Evolutionary conservation across 1,139 yeast species (phyloP).

Genomic region (Kurtzmaniella quercitrusa): DNA sequence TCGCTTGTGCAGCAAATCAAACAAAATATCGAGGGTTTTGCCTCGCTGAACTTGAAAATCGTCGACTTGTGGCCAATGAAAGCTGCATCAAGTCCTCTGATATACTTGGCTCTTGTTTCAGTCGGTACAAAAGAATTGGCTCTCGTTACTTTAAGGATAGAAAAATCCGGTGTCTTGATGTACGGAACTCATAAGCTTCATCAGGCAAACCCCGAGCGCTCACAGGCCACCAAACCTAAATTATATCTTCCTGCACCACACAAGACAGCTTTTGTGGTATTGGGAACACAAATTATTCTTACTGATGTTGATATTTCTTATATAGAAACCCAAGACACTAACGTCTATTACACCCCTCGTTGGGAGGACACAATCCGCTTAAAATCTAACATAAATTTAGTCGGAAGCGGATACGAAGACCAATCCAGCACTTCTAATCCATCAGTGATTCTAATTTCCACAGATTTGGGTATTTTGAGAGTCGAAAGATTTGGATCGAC

Average conservation of each 20-base stretch:
- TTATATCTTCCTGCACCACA: slow-evolving; percentile 60
- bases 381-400: slow-evolving; percentile 47
- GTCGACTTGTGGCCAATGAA: slow-evolving; percentile 51
- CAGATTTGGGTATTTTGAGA: slow-evolving; percentile 59
- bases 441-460: slow-evolving; percentile 48
- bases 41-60: slow-evolving; percentile 35
- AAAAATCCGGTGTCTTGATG: slow-evolving; percentile 49
- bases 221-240: slow-evolving; percentile 30
- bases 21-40: slow-evolving; percentile 35
- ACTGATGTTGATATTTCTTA: slow-evolving; percentile 54
- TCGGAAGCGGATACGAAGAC: slow-evolving; percentile 60
- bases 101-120: slow-evolving; percentile 39
- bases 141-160: slow-evolving; percentile 54
- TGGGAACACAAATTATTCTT: slow-evolving; percentile 59
- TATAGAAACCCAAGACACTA: slow-evolving; percentile 19
- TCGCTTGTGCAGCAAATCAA: slow-evolving; percentile 28
- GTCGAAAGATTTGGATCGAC: slow-evolving; percentile 43
- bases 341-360: slow-evolving; percentile 46
- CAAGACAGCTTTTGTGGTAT: slow-evolving; percentile 59
- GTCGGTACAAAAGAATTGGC: slow-evolving; percentile 29
- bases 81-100: slow-evolving; percentile 22
- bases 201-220: slow-evolving; percentile 13
- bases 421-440: slow-evolving; percentile 28
- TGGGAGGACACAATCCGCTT: slow-evolving; percentile 79
- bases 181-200: slow-evolving; percentile 54